These are phyloP conservation scores for Bryum argenteum DNA, from an alignment of 225 moss, liverwort and hornwort genomes.

Conservation along the genomic window DNA sequence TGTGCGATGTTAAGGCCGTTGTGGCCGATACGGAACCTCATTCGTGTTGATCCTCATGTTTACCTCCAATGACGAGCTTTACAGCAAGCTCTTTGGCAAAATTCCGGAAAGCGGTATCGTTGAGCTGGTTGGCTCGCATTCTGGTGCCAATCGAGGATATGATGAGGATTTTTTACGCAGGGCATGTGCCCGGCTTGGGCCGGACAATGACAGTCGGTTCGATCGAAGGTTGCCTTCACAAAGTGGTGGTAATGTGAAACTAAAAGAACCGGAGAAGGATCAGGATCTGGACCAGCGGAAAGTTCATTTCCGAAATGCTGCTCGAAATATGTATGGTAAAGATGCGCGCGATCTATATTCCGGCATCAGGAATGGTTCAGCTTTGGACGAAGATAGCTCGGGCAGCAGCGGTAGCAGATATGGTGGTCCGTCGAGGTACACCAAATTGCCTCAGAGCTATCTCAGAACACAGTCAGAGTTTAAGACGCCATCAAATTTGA, in stretches of 20 bases:
- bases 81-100: slow-evolving; percentile 40
- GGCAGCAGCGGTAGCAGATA: slow-evolving; percentile 34
- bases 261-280: slow-evolving; percentile 26
- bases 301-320: slow-evolving; percentile 35
- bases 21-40: neutral
- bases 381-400: slow-evolving; percentile 41
- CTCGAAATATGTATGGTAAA: slow-evolving; percentile 19
- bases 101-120: slow-evolving; percentile 24
- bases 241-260: slow-evolving; percentile 22
- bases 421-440: slow-evolving; percentile 22
- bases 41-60: slow-evolving; percentile 51
- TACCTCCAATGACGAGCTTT: slow-evolving; percentile 53
- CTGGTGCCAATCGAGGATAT: slow-evolving; percentile 31
- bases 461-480: slow-evolving; percentile 20
- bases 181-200: slow-evolving; percentile 20
- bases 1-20: neutral
- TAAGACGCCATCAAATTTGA: neutral
- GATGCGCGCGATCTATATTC: slow-evolving; percentile 18
- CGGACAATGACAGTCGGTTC: slow-evolving; percentile 28
- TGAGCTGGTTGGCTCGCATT: slow-evolving; percentile 42
- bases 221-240: slow-evolving; percentile 27
- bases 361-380: slow-evolving; percentile 23
- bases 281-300: slow-evolving; percentile 33
- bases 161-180: slow-evolving; percentile 32
- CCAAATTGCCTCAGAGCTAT: slow-evolving; percentile 24